These are phyloP conservation scores for Eudorina sp. DNA, from an alignment of 139 green algal genomes.

Conservation along the genomic window DNA sequence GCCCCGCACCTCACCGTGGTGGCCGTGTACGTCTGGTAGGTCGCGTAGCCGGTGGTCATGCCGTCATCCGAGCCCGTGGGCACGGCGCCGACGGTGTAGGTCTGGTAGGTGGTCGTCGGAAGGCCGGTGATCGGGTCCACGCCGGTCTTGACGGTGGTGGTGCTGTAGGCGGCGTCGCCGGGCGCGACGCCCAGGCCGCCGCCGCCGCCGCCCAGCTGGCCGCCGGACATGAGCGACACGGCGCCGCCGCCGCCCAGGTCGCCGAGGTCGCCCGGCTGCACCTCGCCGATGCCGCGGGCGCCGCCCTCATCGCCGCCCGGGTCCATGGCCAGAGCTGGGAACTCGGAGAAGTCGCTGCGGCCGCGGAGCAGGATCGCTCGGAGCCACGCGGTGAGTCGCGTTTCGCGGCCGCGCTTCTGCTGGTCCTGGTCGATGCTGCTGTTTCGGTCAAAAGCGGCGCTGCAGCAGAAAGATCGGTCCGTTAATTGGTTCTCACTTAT, in stretches of 20 bases:
- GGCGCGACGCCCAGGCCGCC: neutral
- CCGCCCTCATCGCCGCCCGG: neutral
- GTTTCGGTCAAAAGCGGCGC: too few species aligned
- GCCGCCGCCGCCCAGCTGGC: neutral
- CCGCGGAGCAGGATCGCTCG: too few species aligned
- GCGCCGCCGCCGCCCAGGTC: neutral
- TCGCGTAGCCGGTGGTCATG: constrained; percentile 1
- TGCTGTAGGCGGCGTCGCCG: neutral
- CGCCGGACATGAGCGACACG: neutral
- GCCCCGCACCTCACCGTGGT: constrained; percentile 36
- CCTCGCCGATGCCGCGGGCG: too few species aligned
- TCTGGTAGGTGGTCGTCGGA: constrained; percentile 5
- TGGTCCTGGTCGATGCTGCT: too few species aligned
- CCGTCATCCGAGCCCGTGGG: neutral
- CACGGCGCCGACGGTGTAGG: neutral
- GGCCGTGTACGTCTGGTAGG: constrained; percentile 26
- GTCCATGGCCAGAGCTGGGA: too few species aligned
- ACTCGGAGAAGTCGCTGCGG: too few species aligned
- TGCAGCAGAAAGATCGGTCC: too few species aligned
- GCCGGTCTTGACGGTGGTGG: constrained; percentile 30
- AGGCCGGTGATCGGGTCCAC: constrained; percentile 6
- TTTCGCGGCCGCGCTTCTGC: too few species aligned
- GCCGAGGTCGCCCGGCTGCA: too few species aligned
- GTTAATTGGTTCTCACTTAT: too few species aligned
- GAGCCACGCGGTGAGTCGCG: too few species aligned